Conservation (phyloP, 179 eudicot genomes). For the Carnegiea gigantea region DNA sequence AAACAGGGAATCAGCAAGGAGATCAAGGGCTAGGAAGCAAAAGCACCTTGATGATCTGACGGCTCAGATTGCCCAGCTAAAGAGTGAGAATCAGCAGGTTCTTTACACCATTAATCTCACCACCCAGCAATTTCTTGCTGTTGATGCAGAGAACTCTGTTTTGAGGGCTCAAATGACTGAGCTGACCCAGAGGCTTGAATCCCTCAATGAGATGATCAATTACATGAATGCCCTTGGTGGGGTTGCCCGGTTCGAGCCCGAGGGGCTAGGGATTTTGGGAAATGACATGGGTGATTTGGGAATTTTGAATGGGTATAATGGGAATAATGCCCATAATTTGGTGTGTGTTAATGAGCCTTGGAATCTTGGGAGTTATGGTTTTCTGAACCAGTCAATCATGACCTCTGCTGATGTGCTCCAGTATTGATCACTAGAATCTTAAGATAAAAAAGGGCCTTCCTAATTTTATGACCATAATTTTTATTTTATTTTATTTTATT, state of each 20-base stretch:
- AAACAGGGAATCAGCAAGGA: conserved; percentile 64
- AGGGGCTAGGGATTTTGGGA: conserved; percentile 12
- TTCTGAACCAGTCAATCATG: conserved; percentile 48
- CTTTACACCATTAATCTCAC: conserved; percentile 27
- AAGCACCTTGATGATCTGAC: conserved; percentile 54
- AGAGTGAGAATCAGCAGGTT: conserved; percentile 38
- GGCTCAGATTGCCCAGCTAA: conserved; percentile 36
- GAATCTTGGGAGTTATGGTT: conserved; percentile 39
- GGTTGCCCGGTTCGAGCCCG: neutral
- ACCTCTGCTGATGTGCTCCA: conserved; percentile 38
- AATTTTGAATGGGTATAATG: neutral
- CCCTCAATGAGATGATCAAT: conserved; percentile 45
- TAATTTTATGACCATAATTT: neutral
- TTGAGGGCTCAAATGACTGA: conserved; percentile 55
- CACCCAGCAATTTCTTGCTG: conserved; percentile 34
- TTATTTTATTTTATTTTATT: too few relatives aligned
- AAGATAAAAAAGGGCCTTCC: neutral
- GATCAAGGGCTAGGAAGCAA: conserved; percentile 66
- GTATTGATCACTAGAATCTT: neutral
- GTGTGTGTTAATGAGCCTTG: neutral
- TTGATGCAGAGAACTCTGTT: conserved; percentile 56
- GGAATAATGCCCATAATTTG: conserved; percentile 16
- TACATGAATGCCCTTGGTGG: conserved; percentile 40
- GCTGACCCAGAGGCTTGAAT: conserved; percentile 46
- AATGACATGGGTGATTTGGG: conserved; percentile 22